Base-by-base conservation (phyloP, 1,139 yeast species). In the Candida sanyaensis region DNA sequence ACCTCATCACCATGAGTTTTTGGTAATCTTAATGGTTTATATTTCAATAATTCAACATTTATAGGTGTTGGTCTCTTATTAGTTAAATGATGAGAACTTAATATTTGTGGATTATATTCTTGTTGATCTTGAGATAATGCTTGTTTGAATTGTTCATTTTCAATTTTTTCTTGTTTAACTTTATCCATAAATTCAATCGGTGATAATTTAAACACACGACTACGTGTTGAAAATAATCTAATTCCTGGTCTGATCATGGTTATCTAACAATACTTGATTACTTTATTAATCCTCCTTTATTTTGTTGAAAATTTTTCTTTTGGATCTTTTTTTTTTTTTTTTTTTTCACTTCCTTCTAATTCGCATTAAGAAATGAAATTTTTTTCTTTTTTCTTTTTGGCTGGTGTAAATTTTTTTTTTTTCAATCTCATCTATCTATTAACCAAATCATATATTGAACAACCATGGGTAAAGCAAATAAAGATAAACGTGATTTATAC, bases 401-500 rank as follows among this genome's bases (percentile, higher is more conserved):
- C 12, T n/a, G n/a, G n/a, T 31, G 30, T 12, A 31, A 30, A 13
- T n/a, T 24, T 34, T 50, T 43, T 49, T 41, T 28, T 30, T 41
- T 32, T 26, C 42, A 23, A 31, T 13, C 36, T 38, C 17, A 11
- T 31, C 23, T 30, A 11, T 38, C 39, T 17, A 38, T 26, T 39
- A 4, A 40, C 41, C 45, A 17, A 41, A 23, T 21, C 41, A 26
- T 11, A 36, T 27, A 37, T 13, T n/a, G 12, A n/a, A 32, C 10
- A 13, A 43, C 11, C 26, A 92, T 93, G 98, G 98, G 99, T 44
- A 91, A 92, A 65, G 86, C 95, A 57, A 88, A 96, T 69, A 93
- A 93, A 63, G 99, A 93, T 66, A 93, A 93, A 65, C 78, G 98
- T 63, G 99, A 93, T 67, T 71, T 92, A 51, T 93, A 93, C 69